phyloP scores from a whole-genome alignment of 2,329 filamentous ascomycete species.

The Geosmithia morbida region DNA sequence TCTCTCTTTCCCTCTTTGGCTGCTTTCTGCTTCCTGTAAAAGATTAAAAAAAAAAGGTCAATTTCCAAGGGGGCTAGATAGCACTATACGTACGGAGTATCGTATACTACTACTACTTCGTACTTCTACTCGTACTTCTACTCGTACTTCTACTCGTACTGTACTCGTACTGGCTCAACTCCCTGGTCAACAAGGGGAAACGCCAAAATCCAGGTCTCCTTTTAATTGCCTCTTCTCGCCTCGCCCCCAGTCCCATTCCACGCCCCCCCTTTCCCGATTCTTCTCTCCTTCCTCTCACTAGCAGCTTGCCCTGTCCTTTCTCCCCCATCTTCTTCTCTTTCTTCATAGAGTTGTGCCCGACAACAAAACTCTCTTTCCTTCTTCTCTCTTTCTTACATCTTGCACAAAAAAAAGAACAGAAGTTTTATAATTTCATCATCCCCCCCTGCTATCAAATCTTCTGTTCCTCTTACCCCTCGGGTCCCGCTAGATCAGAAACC shows the following conservation, averaged over 20 bases:
- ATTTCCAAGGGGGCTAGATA: too few relatives aligned
- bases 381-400: neutral
- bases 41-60: too few relatives aligned
- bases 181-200: too few relatives aligned
- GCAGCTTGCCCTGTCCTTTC: constrained; percentile 5
- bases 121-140: too few relatives aligned
- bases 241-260: constrained; percentile 4
- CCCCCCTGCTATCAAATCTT: too few relatives aligned
- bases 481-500: too few relatives aligned
- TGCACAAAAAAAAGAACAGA: too few relatives aligned
- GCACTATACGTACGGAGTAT: too few relatives aligned
- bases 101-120: too few relatives aligned
- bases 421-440: too few relatives aligned
- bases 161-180: neutral
- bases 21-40: too few relatives aligned
- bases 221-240: constrained; percentile 14
- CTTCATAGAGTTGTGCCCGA: neutral
- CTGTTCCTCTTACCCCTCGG: neutral
- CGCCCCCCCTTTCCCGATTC: constrained; percentile 6
- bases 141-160: constrained; percentile 4
- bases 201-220: constrained; percentile 1
- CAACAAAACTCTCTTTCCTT: neutral
- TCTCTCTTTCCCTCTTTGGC: too few relatives aligned
- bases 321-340: constrained; percentile 7
- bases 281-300: constrained; percentile 5